Evolutionary conservation across 495 filamentous ascomycete species (phyloP), one percentile per base, ranked within the genome.

Genomic region (Sordaria brevicollis): DNA sequence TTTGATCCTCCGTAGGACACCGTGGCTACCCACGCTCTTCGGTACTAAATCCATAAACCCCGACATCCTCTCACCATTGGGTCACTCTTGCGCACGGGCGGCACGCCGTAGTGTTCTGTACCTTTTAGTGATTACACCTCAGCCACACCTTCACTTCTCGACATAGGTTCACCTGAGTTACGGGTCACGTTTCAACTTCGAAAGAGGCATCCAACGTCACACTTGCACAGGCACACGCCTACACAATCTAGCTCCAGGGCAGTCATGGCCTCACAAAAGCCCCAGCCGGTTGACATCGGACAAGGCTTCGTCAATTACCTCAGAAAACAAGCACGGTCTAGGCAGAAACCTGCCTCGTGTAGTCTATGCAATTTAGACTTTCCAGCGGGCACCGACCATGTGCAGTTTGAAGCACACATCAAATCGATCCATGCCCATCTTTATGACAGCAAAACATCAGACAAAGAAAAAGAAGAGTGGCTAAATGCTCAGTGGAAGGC

Each of bases 391-490:
- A 62, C 25, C 49, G 49, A 62, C 6, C 3, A 31, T 1, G 25
- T 62, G 21, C 49, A 62, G 25, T 62, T 62, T 8, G 49, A 62
- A 25, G 13, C 49, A 29, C 49, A 62, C 25, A 17, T 62, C 25
- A 62, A 62, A 17, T 17, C 49, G 1, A 25, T 62, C 8, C 49
- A 62, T 31, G 49, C 25, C 5, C 2, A 62, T 8, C 49, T 62
- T 15, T 62, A 62, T 17, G 33, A 62, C 5, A 62, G 49, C 49
- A 31, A 62, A 17, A 8, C 1, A 4, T 25, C 69, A 15, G 71
- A 71, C 2, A 66, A 73, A 29, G 71, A 70, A 35, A 71, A 67
- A 39, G 29, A 43, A 3, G 54, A 35, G 0, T 69, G 67, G 68
- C 19, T 71, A 1, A 19, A 34, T 33, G 38, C 62, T 4, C 67